phyloP scores from a whole-genome alignment of 176 grass and related monocot genomes.

The Carex cristatella region DNA sequence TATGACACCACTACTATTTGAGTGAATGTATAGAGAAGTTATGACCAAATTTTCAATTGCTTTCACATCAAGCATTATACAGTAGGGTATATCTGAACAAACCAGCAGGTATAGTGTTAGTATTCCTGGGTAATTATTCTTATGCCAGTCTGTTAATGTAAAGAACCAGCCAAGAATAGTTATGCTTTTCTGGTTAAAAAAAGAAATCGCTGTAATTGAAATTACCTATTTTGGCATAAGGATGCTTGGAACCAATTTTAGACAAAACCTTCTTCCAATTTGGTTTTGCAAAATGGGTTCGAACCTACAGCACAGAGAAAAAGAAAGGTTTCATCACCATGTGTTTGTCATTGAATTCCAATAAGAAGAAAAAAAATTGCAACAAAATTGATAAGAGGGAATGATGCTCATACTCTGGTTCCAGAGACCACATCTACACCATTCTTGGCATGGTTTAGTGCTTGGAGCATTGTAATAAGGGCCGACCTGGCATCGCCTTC shows the following conservation, averaged over 20 bases:
- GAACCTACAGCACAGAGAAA: slow-evolving; percentile 50
- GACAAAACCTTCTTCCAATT: slow-evolving; percentile 98
- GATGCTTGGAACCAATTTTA: slow-evolving; percentile 79
- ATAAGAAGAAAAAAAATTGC: not conserved
- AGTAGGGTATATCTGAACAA: not conserved
- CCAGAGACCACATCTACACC: slow-evolving; percentile 93
- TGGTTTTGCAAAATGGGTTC: slow-evolving; percentile 96
- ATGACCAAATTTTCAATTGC: not conserved
- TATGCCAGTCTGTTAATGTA: not conserved
- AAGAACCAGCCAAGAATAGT: not conserved
- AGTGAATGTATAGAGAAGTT: not conserved
- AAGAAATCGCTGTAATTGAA: slow-evolving; percentile 9
- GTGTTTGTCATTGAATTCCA: not conserved
- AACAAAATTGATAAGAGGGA: not conserved
- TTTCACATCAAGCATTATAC: not conserved
- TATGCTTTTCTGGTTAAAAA: not conserved
- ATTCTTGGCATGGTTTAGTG: slow-evolving; percentile 93
- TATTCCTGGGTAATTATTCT: not conserved
- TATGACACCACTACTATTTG: not conserved
- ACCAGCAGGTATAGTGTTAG: not conserved
- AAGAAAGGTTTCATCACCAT: slow-evolving; percentile 14
- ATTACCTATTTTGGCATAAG: slow-evolving; percentile 86
- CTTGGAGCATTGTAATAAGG: slow-evolving; percentile 98
- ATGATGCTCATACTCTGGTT: slow-evolving; percentile 58
- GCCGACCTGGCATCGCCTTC: slow-evolving; percentile 96